These are phyloP conservation scores for Poronia punctata DNA, from an alignment of 495 filamentous ascomycete genomes.

Conservation along the genomic window DNA sequence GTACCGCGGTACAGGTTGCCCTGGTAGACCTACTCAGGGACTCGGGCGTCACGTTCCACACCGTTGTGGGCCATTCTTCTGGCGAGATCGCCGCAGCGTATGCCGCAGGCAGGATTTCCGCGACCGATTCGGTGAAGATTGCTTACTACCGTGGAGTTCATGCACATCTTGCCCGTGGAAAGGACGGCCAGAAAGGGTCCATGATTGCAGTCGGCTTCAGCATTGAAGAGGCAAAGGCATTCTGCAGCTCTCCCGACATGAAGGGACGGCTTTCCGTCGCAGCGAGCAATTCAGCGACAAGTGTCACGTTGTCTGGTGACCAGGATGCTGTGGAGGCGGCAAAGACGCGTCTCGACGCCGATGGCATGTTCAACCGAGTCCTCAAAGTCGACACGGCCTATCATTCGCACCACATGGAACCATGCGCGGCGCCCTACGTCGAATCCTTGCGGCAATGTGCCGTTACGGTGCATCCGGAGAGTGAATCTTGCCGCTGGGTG, in stretches of 20 bases:
- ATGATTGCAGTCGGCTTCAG: constrained; percentile 47
- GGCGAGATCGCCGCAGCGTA: constrained; percentile 53
- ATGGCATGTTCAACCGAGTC: constrained; percentile 25
- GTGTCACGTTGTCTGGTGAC: constrained; percentile 39
- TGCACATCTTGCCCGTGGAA: constrained; percentile 7
- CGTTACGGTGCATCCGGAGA: constrained; percentile 10
- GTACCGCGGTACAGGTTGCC: constrained; percentile 41
- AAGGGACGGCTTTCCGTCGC: constrained; percentile 27
- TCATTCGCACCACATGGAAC: constrained; percentile 41
- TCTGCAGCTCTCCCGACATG: constrained; percentile 26
- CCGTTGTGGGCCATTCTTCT: constrained; percentile 53
- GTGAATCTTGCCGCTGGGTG: constrained; percentile 22
- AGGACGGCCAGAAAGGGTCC: constrained; percentile 22
- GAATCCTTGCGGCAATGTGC: background rate
- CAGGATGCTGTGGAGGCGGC: constrained; percentile 22
- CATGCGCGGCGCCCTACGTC: constrained; percentile 21
- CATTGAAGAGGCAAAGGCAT: constrained; percentile 27
- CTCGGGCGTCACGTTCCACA: constrained; percentile 33
- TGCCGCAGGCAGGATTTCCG: constrained; percentile 29
- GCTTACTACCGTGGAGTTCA: constrained; percentile 46
- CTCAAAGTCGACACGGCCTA: constrained; percentile 39
- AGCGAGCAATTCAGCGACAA: constrained; percentile 34
- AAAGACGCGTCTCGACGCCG: constrained; percentile 15
- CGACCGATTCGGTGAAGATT: constrained; percentile 36
- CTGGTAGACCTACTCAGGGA: constrained; percentile 39